phyloP scores from a whole-genome alignment of 306 rosid species.

The Ammopiptanthus mongolicus region DNA sequence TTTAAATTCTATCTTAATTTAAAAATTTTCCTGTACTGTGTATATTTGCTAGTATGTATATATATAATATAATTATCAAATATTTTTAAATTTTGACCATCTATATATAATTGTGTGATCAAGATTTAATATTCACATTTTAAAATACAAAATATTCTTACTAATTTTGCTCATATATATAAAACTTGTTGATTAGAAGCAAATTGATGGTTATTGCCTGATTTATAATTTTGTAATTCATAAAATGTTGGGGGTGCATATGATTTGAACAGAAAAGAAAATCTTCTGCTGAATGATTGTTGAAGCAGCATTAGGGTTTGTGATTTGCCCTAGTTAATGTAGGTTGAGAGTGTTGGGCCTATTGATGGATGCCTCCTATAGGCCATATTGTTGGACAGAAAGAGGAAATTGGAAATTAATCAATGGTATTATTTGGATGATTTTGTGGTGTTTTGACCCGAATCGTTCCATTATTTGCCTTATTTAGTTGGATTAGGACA shows the following conservation, averaged over 20 bases:
- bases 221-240: too few relatives aligned
- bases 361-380: background rate
- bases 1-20: too few relatives aligned
- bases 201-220: too few relatives aligned
- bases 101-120: too few relatives aligned
- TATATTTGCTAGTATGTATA: too few relatives aligned
- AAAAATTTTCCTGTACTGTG: too few relatives aligned
- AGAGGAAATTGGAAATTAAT: background rate
- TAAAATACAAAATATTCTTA: too few relatives aligned
- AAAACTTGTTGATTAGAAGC: too few relatives aligned
- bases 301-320: background rate
- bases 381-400: background rate
- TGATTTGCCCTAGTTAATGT: background rate
- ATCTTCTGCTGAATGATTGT: background rate
- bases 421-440: background rate
- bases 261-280: background rate
- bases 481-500: background rate
- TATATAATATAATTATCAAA: too few relatives aligned
- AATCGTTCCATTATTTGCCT: background rate
- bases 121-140: too few relatives aligned
- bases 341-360: background rate
- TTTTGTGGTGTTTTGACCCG: background rate
- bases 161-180: too few relatives aligned
- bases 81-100: too few relatives aligned
- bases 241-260: background rate